phyloP scores from a whole-genome alignment of 129 eudicot species.

The Flaveria bidentis region DNA sequence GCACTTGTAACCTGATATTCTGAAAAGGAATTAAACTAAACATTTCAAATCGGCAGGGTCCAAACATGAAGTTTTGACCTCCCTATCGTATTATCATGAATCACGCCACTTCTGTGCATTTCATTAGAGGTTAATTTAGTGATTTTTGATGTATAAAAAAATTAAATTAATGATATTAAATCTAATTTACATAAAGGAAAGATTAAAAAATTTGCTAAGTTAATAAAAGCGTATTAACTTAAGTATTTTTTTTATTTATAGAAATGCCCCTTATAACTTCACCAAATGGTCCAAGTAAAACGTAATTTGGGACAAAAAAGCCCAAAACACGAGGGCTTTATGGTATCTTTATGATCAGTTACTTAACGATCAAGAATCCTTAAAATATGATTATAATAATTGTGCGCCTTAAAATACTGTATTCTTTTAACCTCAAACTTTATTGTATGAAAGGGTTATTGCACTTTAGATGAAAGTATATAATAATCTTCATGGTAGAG shows the following conservation, averaged over 20 bases:
- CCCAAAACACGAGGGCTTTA: conserved; percentile 10
- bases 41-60: conserved; percentile 4
- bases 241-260: not conserved
- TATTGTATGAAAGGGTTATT: conserved; percentile 16
- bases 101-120: not conserved
- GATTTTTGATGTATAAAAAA: too few species aligned
- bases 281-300: conserved; percentile 1
- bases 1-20: conserved; percentile 21
- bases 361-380: conserved; percentile 38
- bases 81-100: not conserved
- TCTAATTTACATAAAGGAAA: not conserved
- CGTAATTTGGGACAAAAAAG: not conserved
- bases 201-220: not conserved
- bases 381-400: conserved; percentile 4
- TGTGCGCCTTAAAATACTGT: not conserved
- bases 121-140: too few species aligned
- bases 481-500: conserved; percentile 9
- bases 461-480: conserved; percentile 13
- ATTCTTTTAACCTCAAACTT: not conserved
- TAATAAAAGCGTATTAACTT: not conserved
- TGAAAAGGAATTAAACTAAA: not conserved
- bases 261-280: not conserved
- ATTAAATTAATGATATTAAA: too few species aligned
- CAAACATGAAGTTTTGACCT: not conserved
- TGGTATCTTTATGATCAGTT: conserved; percentile 17